These are phyloP conservation scores for Stemphylium beticola DNA, from an alignment of 2,329 filamentous ascomycete genomes.

Conservation along the genomic window DNA sequence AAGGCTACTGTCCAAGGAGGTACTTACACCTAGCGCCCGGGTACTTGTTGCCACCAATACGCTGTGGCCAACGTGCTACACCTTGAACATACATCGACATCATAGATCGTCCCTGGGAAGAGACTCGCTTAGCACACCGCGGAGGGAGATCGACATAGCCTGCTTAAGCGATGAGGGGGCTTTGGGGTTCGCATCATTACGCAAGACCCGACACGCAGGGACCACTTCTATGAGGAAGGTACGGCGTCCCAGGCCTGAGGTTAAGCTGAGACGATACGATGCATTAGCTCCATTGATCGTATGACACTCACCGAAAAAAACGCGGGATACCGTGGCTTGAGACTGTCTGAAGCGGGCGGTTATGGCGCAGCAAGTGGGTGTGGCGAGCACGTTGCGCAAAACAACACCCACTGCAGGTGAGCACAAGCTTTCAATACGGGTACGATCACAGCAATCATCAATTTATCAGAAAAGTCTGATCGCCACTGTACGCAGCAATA, in stretches of 20 bases:
- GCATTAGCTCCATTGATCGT: neutral
- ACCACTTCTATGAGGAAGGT: neutral
- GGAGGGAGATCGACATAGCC: conserved; percentile 1
- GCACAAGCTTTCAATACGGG: neutral
- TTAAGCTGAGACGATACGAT: neutral
- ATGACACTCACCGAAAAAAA: neutral
- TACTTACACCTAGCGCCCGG: neutral
- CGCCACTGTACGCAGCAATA: neutral
- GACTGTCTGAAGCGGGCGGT: neutral
- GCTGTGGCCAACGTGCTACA: neutral
- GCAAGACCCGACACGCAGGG: conserved; percentile 1
- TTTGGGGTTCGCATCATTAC: neutral
- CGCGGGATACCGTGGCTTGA: neutral
- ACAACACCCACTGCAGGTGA: neutral
- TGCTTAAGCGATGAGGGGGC: neutral
- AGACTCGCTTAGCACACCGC: neutral
- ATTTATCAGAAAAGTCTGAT: neutral
- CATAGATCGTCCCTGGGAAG: neutral
- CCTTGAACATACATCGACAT: neutral
- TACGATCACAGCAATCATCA: neutral
- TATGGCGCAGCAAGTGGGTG: neutral
- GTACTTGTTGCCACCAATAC: neutral
- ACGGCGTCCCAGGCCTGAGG: neutral
- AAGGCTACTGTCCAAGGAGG: neutral
- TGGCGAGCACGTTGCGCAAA: conserved; percentile 2